Conservation (phyloP, 768 basidiomycete species). For the Krasilnikovozyma curviuscula region DNA sequence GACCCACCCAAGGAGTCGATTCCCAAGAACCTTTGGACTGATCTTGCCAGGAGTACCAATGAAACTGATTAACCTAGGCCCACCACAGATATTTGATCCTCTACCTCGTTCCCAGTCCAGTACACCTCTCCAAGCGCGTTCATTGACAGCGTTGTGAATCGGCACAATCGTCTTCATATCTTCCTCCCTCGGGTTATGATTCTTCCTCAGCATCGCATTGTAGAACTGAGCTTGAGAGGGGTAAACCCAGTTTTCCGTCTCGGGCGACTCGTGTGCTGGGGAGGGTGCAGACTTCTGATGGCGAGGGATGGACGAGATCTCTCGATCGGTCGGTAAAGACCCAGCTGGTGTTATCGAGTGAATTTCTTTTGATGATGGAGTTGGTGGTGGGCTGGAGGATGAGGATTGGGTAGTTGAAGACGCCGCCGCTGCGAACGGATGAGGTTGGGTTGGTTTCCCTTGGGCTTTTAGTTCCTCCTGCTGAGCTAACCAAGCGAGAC, state of each 20-base stretch:
- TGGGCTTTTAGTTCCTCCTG: conserved; percentile 1
- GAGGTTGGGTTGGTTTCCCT: no score
- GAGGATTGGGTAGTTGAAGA: background rate
- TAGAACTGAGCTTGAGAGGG: conserved; percentile 98
- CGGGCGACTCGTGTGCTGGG: conserved; percentile 24
- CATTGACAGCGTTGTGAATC: conserved; percentile 98
- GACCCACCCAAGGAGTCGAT: conserved; percentile 58
- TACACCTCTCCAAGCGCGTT: conserved; percentile 69
- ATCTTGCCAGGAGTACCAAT: conserved; percentile 65
- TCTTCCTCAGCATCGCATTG: conserved; percentile 86
- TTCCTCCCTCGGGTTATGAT: conserved; percentile 62
- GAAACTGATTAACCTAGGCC: conserved; percentile 34
- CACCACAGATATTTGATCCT: conserved; percentile 54
- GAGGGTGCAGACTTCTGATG: conserved; percentile 10
- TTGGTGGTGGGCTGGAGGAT: conserved; percentile 6
- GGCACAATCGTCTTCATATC: conserved; percentile 95
- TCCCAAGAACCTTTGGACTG: conserved; percentile 62
- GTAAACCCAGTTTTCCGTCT: conserved; percentile 72
- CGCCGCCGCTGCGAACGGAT: conserved; percentile 10
- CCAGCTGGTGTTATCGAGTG: background rate
- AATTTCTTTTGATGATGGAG: background rate
- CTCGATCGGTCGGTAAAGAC: conserved; percentile 49
- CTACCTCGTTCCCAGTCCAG: conserved; percentile 61
- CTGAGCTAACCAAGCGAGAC: conserved; percentile 31
- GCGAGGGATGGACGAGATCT: conserved; percentile 74